Base-by-base conservation (phyloP, 345 rosid species). In the Rhizophora mangle region DNA sequence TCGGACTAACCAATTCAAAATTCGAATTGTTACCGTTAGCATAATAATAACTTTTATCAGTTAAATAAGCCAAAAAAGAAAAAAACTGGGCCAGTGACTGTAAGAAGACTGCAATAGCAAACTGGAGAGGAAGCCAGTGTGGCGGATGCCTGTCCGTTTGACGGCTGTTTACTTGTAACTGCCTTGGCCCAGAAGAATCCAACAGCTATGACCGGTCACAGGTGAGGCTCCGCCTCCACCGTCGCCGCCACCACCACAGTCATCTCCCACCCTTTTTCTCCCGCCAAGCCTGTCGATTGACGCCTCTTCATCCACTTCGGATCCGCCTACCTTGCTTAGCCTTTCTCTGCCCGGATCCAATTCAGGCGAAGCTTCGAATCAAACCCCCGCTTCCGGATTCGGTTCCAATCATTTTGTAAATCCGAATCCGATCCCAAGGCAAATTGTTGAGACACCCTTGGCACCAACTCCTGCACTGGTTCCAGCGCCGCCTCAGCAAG, bases 341-440 rank as follows among this genome's bases (percentile, higher is more conserved):
- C 86, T 90, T 7, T 88, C 96, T 20, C 82, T 82, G 55, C 93
- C 96, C 31, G 90, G 93, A 78, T 85, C 83, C 74, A 82, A 81
- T 54, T 55, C 75, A 2, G 65, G 72, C 46, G 83, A 89, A 52
- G 71, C 62, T 18, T 52, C 81, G 29, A 66, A 63, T 19, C 71
- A 60, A 1, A 46, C 76, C 18, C 73, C 16, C 18, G 34, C 31
- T 18, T 46, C 26, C n/a, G 81, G 68, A 58, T 66, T 82, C 67
- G 70, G 39, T 8, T 71, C 56, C 26, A 22, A n/a, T 22, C 16
- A 22, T 15, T 16, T 22, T 10, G 24, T 15, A 3, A 62, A 55
- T 15, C 29, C 60, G 30, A 24, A 22, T 56, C 60, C 60, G 49
- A 43, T 3, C 63, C 43, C 76, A 32, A 26, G 32, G 0, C 24